Evolutionary conservation across 768 basidiomycete genomes (phyloP).

Genomic region (Termitomyces eurrhizus): DNA sequence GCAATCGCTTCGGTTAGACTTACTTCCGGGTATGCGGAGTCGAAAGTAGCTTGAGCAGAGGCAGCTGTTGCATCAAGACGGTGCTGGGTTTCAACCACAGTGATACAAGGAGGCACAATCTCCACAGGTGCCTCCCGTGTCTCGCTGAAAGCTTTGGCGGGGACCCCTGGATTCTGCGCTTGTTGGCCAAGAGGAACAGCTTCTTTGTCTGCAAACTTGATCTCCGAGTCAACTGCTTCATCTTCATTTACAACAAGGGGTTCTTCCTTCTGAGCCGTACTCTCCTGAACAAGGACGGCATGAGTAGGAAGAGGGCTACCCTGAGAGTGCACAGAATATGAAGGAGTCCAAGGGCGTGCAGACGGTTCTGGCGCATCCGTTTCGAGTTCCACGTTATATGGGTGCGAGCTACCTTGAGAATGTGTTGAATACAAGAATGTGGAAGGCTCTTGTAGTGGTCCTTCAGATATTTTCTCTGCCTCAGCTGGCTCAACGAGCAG

Average conservation of each 20-base stretch:
- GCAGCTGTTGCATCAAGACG: neutral
- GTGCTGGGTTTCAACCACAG: neutral
- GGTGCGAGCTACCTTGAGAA: constrained; percentile 28
- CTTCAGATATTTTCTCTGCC: neutral
- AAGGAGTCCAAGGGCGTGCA: constrained; percentile 34
- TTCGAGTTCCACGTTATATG: constrained; percentile 4
- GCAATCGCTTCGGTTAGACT: neutral
- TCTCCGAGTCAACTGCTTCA: constrained; percentile 9
- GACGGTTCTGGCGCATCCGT: constrained; percentile 3
- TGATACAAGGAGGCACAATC: neutral
- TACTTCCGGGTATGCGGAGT: neutral
- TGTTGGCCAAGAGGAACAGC: neutral
- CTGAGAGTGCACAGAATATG: constrained; percentile 38
- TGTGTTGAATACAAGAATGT: constrained; percentile 37
- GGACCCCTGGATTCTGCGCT: neutral
- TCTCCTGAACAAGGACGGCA: constrained; percentile 12
- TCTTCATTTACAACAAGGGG: neutral
- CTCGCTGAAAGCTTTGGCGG: neutral
- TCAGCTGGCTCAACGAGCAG: neutral
- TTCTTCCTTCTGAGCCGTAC: neutral
- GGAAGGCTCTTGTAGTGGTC: constrained; percentile 18
- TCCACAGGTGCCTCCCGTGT: neutral
- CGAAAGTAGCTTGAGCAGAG: neutral
- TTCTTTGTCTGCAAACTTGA: constrained; percentile 14
- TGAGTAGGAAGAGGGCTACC: constrained; percentile 24